Conservation (phyloP, 805 yeast species). For the Saturnispora ahearnii region DNA sequence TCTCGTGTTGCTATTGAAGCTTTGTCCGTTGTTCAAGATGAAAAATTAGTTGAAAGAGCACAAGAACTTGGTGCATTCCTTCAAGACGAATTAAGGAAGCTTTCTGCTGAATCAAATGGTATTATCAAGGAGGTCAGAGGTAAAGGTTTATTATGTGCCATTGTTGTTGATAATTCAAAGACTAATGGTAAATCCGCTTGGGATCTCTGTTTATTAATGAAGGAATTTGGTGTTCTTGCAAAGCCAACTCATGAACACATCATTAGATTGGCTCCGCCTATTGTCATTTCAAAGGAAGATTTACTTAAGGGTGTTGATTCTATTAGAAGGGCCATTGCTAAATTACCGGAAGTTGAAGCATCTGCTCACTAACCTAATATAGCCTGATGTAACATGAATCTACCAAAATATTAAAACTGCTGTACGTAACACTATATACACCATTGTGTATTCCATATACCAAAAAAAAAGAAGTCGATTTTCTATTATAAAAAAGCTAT, state of each 20-base stretch:
- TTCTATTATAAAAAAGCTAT: neutral
- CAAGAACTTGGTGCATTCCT: constrained; percentile 60
- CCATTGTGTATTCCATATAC: neutral
- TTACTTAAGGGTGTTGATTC: constrained; percentile 70
- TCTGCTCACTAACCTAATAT: constrained; percentile 27
- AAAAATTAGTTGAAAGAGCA: constrained; percentile 75
- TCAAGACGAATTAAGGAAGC: constrained; percentile 43
- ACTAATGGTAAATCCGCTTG: constrained; percentile 90
- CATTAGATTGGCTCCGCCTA: constrained; percentile 92
- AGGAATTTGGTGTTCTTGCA: constrained; percentile 81
- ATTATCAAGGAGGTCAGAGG: constrained; percentile 64
- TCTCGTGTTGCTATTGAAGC: constrained; percentile 93
- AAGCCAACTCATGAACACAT: constrained; percentile 92
- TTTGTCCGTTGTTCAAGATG: constrained; percentile 80
- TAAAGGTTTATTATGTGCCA: constrained; percentile 78
- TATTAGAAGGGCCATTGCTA: constrained; percentile 51
- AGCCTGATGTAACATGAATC: too few species aligned
- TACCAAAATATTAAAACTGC: too few species aligned
- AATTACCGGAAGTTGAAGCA: constrained; percentile 46
- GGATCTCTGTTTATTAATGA: constrained; percentile 90
- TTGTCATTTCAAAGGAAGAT: constrained; percentile 84
- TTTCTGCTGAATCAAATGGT: constrained; percentile 36
- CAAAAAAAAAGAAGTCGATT: neutral
- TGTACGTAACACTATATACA: too few species aligned
- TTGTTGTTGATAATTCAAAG: constrained; percentile 78